Percentiles rank a stretch among this genome's conserved stretches.
phyloP scores from a whole-genome alignment of 2,329 filamentous ascomycete genomes.

The Calycina herbarum region DNA sequence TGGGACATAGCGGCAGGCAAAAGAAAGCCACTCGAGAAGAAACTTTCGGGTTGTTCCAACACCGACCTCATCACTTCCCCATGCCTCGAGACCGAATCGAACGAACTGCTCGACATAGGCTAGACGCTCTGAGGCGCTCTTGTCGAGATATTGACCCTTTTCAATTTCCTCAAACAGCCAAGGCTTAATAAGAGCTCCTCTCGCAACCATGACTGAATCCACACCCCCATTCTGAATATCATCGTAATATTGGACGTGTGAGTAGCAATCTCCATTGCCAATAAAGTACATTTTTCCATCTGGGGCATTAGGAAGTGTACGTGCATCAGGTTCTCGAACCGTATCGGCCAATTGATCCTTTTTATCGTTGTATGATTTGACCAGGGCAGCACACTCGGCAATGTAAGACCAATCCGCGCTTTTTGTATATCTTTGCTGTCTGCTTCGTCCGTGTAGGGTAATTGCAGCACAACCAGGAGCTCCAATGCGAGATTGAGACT shows the following conservation, averaged over 20 bases:
- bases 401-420: conserved; percentile 96
- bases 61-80: conserved; percentile 94
- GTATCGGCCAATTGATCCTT: conserved; percentile 72
- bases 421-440: conserved; percentile 91
- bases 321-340: conserved; percentile 70
- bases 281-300: conserved; percentile 82
- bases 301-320: conserved; percentile 65
- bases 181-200: conserved; percentile 93
- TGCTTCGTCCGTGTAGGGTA: conserved; percentile 88
- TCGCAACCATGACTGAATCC: conserved; percentile 95
- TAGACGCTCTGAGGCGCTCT: conserved; percentile 84
- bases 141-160: conserved; percentile 90
- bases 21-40: conserved; percentile 93
- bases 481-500: conserved; percentile 68
- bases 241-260: conserved; percentile 81
- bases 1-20: conserved; percentile 88
- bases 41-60: conserved; percentile 89
- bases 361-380: conserved; percentile 75
- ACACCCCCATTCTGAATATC: conserved; percentile 77
- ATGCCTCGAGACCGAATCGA: conserved; percentile 86
- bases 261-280: conserved; percentile 96
- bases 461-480: conserved; percentile 90
- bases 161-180: conserved; percentile 99
- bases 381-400: conserved; percentile 79
- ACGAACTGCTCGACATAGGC: conserved; percentile 85